A percentile compares a stretch with the other conserved stretches of the same genome.
Conservation (phyloP, 768 basidiomycete genomes). For the Amylocystis lapponica region DNA sequence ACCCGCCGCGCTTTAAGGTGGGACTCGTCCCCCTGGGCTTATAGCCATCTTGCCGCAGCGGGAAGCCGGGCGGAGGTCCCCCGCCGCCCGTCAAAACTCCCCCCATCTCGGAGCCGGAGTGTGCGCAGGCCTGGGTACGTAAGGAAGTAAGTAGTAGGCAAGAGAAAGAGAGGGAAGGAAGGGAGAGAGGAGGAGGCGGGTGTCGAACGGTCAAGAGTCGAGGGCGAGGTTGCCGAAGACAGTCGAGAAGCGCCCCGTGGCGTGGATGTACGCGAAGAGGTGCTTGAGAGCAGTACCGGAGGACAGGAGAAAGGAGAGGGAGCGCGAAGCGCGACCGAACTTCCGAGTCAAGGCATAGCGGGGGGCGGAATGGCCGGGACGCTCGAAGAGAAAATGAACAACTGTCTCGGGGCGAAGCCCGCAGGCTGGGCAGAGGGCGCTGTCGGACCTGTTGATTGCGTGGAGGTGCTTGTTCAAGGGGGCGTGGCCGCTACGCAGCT, state of each 20-base stretch:
- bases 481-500: slow-evolving; percentile 28
- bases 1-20: too few species aligned
- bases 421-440: slow-evolving; percentile 11
- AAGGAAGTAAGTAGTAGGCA: too few species aligned
- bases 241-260: slow-evolving; percentile 8
- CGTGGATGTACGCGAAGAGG: slow-evolving; percentile 9
- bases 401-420: slow-evolving; percentile 7
- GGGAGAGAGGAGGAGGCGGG: too few species aligned
- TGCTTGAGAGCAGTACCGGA: background rate
- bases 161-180: too few species aligned
- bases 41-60: too few species aligned
- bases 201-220: too few species aligned
- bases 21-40: too few species aligned
- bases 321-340: background rate
- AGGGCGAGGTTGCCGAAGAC: too few species aligned
- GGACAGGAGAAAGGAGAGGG: slow-evolving; percentile 5
- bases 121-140: too few species aligned
- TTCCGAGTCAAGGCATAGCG: background rate
- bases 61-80: too few species aligned
- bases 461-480: slow-evolving; percentile 24
- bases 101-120: too few species aligned
- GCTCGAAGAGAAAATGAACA: slow-evolving; percentile 15
- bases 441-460: slow-evolving; percentile 6
- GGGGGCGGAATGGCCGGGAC: slow-evolving; percentile 4
- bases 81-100: too few species aligned